phyloP scores from a whole-genome alignment of 768 basidiomycete genomes.

The Psilocybe tampanensis region DNA sequence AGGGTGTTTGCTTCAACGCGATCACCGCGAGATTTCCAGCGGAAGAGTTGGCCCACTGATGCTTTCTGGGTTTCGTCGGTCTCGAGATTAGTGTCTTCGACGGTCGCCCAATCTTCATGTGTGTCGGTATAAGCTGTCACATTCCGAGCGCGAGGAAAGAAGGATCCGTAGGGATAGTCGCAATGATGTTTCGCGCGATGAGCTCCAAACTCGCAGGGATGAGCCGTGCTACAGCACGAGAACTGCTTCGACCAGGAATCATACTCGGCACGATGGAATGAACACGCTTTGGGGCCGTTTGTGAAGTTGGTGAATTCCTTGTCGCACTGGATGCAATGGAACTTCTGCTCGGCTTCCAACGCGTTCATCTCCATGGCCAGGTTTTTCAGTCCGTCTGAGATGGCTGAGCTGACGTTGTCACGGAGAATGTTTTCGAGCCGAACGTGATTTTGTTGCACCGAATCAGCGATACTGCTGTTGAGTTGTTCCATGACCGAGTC shows the following conservation, averaged over 20 bases:
- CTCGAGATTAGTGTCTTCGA: constrained; percentile 40
- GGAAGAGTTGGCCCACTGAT: constrained; percentile 32
- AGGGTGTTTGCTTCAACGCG: constrained; percentile 35
- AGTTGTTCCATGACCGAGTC: constrained; percentile 43
- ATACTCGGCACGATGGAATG: constrained; percentile 38
- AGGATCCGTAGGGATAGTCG: constrained; percentile 41
- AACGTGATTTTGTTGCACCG: constrained; percentile 31
- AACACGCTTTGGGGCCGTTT: constrained; percentile 41
- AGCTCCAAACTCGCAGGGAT: constrained; percentile 36
- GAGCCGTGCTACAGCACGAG: constrained; percentile 36
- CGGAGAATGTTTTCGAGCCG: constrained; percentile 33
- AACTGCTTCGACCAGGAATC: constrained; percentile 35
- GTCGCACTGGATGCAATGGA: constrained; percentile 42
- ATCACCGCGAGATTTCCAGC: constrained; percentile 37
- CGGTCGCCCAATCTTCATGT: constrained; percentile 31
- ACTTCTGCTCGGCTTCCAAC: constrained; percentile 37
- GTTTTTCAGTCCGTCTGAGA: constrained; percentile 37
- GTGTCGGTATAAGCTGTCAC: constrained; percentile 37
- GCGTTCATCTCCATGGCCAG: constrained; percentile 35
- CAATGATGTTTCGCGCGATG: constrained; percentile 43
- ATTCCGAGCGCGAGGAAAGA: constrained; percentile 35
- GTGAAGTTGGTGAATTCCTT: constrained; percentile 35
- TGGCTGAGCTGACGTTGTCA: constrained; percentile 35
- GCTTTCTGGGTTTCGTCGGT: constrained; percentile 29
- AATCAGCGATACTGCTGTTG: constrained; percentile 35